Percentiles rank a stretch among this genome's conserved stretches.
phyloP scores from a whole-genome alignment of 2,329 filamentous ascomycete genomes.

The Ceratocystis albifundus region DNA sequence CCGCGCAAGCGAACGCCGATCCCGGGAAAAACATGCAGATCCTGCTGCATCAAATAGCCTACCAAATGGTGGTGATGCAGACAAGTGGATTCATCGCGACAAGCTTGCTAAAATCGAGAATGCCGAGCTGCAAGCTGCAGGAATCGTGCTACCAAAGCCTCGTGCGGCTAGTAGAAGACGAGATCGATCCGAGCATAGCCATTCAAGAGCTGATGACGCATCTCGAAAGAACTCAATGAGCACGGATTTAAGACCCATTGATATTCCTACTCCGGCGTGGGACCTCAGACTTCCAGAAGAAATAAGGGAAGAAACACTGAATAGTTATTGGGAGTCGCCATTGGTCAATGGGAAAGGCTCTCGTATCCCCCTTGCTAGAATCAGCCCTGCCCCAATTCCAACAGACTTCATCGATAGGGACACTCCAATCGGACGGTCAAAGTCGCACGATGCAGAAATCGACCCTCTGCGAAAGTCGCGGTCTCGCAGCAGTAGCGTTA shows the following conservation, averaged over 20 bases:
- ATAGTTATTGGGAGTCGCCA: slow-evolving; percentile 39
- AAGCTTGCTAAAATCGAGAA: slow-evolving; percentile 74
- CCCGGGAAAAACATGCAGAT: slow-evolving; percentile 17
- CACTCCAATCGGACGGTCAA: slow-evolving; percentile 47
- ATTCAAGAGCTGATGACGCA: slow-evolving; percentile 19
- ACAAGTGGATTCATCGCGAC: slow-evolving; percentile 77
- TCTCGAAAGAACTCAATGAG: slow-evolving; percentile 30
- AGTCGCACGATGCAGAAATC: slow-evolving; percentile 27
- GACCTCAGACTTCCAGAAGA: slow-evolving; percentile 70
- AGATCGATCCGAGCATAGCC: slow-evolving; percentile 22
- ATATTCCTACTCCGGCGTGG: slow-evolving; percentile 44
- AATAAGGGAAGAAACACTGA: slow-evolving; percentile 49
- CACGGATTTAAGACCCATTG: slow-evolving; percentile 32
- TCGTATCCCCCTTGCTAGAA: slow-evolving; percentile 74
- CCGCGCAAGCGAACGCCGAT: slow-evolving; percentile 20
- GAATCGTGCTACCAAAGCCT: slow-evolving; percentile 49
- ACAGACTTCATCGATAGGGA: slow-evolving; percentile 62
- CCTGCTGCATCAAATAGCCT: not conserved
- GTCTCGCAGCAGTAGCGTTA: slow-evolving; percentile 57
- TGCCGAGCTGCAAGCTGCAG: slow-evolving; percentile 67
- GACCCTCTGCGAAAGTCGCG: slow-evolving; percentile 48
- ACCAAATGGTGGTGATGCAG: slow-evolving; percentile 40
- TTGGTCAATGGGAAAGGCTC: slow-evolving; percentile 44
- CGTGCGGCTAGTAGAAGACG: slow-evolving; percentile 41
- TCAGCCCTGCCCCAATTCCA: slow-evolving; percentile 65